These are phyloP conservation scores for Pythium coloratum DNA, from an alignment of 352 stramenopile species.

Conservation along the genomic window DNA sequence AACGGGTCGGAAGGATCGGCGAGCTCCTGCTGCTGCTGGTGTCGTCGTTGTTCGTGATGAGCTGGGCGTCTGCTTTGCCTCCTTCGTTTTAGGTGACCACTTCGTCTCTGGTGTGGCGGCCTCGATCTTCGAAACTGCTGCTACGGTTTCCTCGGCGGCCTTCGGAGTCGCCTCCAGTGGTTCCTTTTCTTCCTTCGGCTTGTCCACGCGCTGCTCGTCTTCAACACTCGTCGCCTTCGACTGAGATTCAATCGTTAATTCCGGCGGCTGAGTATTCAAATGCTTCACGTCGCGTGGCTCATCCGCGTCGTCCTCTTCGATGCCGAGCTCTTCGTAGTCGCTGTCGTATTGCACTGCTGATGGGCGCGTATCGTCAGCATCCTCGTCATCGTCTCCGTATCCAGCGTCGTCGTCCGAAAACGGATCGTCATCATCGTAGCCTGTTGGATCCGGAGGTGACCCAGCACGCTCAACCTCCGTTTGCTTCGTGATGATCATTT, in stretches of 20 bases:
- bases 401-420: constrained; percentile 1
- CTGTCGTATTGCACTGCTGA: constrained; percentile 10
- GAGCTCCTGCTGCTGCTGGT: neutral
- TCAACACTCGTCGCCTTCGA: neutral
- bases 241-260: neutral
- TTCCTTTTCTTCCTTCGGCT: neutral
- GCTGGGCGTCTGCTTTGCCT: neutral
- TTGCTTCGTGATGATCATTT: constrained; percentile 27
- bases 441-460: neutral
- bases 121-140: neutral
- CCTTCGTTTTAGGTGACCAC: neutral
- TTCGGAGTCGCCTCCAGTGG: neutral
- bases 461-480: neutral
- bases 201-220: neutral
- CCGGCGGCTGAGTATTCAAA: neutral
- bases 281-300: neutral
- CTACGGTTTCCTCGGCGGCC: neutral
- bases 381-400: constrained; percentile 28
- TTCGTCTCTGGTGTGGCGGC: neutral
- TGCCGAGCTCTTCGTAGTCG: constrained; percentile 8
- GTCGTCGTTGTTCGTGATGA: neutral
- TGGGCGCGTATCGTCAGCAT: constrained; percentile 12
- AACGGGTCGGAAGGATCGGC: neutral
- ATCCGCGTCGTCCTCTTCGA: neutral
- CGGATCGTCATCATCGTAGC: neutral